These are phyloP conservation scores for Polygonum maritimum DNA, from an alignment of 148 eudicot genomes.

Conservation along the genomic window DNA sequence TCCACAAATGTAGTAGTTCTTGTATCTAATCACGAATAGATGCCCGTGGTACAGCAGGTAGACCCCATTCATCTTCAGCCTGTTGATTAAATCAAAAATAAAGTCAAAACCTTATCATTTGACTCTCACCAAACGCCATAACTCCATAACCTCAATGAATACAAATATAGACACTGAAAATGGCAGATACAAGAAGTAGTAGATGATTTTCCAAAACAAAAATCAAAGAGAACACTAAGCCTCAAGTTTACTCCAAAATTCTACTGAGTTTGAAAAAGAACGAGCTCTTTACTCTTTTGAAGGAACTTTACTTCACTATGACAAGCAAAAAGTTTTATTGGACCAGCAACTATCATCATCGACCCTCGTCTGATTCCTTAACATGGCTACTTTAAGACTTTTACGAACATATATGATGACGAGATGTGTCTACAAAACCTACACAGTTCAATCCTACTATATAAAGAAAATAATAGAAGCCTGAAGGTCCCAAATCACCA, in stretches of 20 bases:
- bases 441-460: not conserved
- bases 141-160: not conserved
- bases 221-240: not conserved
- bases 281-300: not conserved
- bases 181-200: not conserved
- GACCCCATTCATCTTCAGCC: slow-evolving; percentile 76
- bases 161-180: not conserved
- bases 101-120: not conserved
- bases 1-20: not conserved
- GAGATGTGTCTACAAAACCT: not conserved
- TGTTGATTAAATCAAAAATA: slow-evolving; percentile 17
- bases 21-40: slow-evolving; percentile 59
- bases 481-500: not conserved
- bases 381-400: too few relatives aligned
- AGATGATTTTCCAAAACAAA: not conserved
- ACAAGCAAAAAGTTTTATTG: not conserved
- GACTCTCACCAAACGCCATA: not conserved
- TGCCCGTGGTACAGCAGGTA: slow-evolving; percentile 84
- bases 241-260: not conserved
- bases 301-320: not conserved
- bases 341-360: not conserved
- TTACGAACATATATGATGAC: not conserved
- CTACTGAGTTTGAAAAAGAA: not conserved
- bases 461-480: not conserved
- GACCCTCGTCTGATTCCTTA: not conserved